phyloP scores from a whole-genome alignment of 169 alveolate genomes.

The Eimeria maxima region DNA sequence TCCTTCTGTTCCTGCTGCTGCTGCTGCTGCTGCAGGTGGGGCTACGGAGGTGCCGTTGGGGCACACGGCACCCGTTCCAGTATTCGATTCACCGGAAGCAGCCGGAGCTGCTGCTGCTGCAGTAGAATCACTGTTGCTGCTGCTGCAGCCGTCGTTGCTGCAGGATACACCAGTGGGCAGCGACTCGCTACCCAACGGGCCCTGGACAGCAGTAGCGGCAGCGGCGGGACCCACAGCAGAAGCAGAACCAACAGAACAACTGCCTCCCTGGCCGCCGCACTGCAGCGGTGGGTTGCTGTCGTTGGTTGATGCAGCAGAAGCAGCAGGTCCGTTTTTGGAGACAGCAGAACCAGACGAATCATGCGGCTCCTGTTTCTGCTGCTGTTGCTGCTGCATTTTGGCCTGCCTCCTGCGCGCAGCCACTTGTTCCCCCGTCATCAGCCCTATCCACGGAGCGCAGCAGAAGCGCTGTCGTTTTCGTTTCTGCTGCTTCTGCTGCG shows the following conservation, averaged over 20 bases:
- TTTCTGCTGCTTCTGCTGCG: neutral
- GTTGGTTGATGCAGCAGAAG: neutral
- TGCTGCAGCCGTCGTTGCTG: constrained; percentile 49
- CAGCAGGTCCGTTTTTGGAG: neutral
- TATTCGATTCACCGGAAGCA: constrained; percentile 2
- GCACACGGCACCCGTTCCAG: neutral
- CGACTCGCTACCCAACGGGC: constrained; percentile 43
- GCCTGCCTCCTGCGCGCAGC: constrained; percentile 52
- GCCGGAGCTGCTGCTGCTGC: neutral
- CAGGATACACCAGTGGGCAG: constrained; percentile 5
- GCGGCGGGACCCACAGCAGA: no score
- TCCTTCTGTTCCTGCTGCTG: constrained; percentile 52
- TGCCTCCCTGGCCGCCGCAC: neutral
- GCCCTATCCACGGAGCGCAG: constrained; percentile 69
- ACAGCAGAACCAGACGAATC: constrained; percentile 3
- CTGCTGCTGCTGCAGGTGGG: neutral
- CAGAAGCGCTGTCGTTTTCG: constrained; percentile 40
- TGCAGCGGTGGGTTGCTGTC: neutral
- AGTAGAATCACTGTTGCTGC: constrained; percentile 42
- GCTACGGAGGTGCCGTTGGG: neutral
- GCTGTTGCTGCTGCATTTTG: constrained; percentile 7
- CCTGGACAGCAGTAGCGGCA: constrained; percentile 6
- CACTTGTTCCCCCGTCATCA: constrained; percentile 39
- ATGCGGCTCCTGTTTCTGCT: neutral
- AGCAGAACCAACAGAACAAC: neutral